Percentiles rank a stretch among this genome's conserved stretches.
phyloP scores from a whole-genome alignment of 495 filamentous ascomycete species.

The Xylaria venustula region DNA sequence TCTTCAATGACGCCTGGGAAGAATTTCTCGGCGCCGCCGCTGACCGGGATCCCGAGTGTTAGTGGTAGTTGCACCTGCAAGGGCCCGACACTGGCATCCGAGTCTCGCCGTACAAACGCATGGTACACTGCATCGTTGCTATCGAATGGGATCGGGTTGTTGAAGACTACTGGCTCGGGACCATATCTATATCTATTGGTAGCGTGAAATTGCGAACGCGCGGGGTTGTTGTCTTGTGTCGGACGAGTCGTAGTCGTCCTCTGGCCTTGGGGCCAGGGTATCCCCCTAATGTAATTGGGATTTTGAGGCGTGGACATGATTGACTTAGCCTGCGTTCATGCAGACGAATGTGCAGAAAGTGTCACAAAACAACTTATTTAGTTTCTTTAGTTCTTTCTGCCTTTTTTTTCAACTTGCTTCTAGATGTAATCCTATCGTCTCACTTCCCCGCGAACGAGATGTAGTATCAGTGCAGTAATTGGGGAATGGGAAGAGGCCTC shows the following conservation, averaged over 20 bases:
- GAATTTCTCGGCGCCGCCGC: constrained; percentile 13
- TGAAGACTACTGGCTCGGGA: background rate
- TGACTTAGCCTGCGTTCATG: background rate
- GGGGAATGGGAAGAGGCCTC: background rate
- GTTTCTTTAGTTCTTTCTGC: too few relatives aligned
- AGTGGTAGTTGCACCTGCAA: too few relatives aligned
- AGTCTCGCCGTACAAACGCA: constrained; percentile 4
- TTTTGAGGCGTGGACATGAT: background rate
- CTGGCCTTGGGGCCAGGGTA: background rate
- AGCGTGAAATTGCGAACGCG: background rate
- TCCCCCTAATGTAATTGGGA: background rate
- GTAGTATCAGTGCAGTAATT: too few relatives aligned
- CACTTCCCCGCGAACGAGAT: background rate
- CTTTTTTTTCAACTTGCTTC: background rate
- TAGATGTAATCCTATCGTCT: background rate
- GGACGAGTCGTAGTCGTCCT: background rate
- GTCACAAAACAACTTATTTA: too few relatives aligned
- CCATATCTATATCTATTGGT: too few relatives aligned
- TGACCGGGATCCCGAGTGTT: constrained; percentile 4
- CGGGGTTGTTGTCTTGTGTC: background rate
- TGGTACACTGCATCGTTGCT: background rate
- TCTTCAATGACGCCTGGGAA: constrained; percentile 5
- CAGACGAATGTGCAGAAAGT: background rate
- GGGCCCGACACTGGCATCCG: constrained; percentile 7
- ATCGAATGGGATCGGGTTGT: background rate